These are phyloP conservation scores for Silene latifolia DNA, from an alignment of 148 eudicot genomes.

Conservation along the genomic window DNA sequence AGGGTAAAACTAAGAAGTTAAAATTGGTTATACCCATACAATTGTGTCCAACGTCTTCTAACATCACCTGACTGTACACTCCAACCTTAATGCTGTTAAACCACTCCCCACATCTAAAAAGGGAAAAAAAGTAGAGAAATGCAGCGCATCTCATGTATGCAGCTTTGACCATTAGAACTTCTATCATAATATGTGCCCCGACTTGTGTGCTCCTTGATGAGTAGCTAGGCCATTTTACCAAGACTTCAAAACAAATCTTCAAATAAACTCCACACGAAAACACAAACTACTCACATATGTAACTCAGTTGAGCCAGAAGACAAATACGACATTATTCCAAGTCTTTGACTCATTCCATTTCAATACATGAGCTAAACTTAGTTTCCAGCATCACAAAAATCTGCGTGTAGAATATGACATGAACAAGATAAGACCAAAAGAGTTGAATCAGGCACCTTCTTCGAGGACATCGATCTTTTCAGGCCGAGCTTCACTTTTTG, in stretches of 20 bases:
- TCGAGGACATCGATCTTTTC: slow-evolving; percentile 31
- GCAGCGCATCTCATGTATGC: neutral
- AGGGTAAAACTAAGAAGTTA: neutral
- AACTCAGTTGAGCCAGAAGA: no score
- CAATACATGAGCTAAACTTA: neutral
- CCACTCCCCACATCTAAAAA: neutral
- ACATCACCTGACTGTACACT: neutral
- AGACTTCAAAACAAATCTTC: neutral
- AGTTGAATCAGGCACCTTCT: slow-evolving; percentile 36
- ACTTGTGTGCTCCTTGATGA: neutral
- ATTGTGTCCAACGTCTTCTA: neutral
- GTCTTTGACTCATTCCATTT: neutral
- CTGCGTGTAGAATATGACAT: neutral
- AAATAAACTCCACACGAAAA: neutral
- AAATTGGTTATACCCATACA: neutral
- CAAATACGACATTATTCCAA: neutral
- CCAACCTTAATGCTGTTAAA: neutral
- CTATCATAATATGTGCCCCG: neutral
- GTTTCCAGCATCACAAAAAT: neutral
- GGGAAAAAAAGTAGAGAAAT: neutral
- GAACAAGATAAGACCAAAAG: slow-evolving; percentile 3
- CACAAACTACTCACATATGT: neutral
- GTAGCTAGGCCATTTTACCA: neutral
- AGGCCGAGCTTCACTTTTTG: slow-evolving; percentile 31
- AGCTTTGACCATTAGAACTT: neutral